These are phyloP conservation scores for Exophiala lecanii-corni DNA, from an alignment of 2,329 filamentous ascomycete genomes.

Conservation along the genomic window DNA sequence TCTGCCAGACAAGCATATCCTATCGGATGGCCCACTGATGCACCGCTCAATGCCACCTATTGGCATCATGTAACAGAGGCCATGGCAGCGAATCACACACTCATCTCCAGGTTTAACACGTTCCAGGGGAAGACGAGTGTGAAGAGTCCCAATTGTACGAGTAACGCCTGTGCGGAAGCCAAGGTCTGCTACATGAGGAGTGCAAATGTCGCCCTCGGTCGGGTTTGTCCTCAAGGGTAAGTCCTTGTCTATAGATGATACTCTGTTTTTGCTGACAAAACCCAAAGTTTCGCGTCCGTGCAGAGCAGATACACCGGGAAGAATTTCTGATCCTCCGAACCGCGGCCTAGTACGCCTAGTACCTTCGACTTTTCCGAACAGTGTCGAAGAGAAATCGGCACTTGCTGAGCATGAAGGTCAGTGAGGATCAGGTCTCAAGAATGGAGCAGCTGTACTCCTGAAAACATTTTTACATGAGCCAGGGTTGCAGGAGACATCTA, in stretches of 20 bases:
- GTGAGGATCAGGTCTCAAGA: too few species aligned
- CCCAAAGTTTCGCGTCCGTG: constrained; percentile 9
- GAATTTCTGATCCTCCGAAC: too few species aligned
- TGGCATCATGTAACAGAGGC: constrained; percentile 56
- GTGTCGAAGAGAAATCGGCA: too few species aligned
- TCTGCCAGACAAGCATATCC: constrained; percentile 49
- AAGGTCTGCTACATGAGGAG: constrained; percentile 58
- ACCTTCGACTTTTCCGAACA: too few species aligned
- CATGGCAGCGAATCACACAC: constrained; percentile 48
- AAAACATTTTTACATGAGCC: too few species aligned
- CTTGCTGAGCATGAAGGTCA: too few species aligned
- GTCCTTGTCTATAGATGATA: constrained; percentile 8
- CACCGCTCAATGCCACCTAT: constrained; percentile 55
- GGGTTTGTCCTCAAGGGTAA: constrained; percentile 49
- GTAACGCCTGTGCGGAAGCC: constrained; percentile 46
- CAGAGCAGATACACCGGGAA: constrained; percentile 12
- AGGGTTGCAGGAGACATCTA: too few species aligned
- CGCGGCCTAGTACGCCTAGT: too few species aligned
- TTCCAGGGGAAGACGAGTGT: constrained; percentile 51
- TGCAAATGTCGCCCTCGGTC: constrained; percentile 50
- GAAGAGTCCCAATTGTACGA: constrained; percentile 50
- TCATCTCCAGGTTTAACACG: constrained; percentile 49
- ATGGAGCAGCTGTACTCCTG: too few species aligned
- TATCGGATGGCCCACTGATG: constrained; percentile 43
- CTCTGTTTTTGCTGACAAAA: not conserved